Evolutionary conservation across 2,329 filamentous ascomycete genomes (phyloP).

Genomic region (Lachnellula suecica): DNA sequence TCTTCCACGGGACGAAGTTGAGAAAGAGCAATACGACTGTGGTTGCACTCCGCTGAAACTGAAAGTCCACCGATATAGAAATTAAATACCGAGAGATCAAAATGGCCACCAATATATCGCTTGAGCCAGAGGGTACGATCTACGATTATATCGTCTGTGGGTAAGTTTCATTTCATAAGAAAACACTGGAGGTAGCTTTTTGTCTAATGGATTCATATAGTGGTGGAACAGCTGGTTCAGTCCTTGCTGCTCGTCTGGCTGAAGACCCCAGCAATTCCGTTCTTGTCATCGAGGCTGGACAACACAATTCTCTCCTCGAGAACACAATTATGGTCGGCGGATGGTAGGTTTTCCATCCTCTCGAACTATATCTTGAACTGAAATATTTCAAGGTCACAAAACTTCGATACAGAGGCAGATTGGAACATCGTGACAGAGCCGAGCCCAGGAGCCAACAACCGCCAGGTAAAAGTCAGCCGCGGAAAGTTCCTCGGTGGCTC

Average conservation of each 20-base stretch:
- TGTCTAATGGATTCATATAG: constrained; percentile 21
- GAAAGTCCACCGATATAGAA: not conserved
- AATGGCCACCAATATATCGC: constrained; percentile 12
- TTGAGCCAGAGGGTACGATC: constrained; percentile 13
- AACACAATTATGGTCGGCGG: constrained; percentile 52
- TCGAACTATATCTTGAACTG: not conserved
- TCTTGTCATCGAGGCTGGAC: constrained; percentile 49
- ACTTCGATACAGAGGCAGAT: constrained; percentile 48
- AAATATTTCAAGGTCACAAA: constrained; percentile 37
- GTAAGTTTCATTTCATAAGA: constrained; percentile 10
- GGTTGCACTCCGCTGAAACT: no score
- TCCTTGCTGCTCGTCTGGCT: constrained; percentile 52
- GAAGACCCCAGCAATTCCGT: constrained; percentile 47
- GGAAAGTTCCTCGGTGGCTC: constrained; percentile 50
- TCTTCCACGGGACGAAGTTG: no score
- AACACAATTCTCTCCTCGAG: constrained; percentile 43
- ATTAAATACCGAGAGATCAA: not conserved
- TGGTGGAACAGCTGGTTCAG: constrained; percentile 47
- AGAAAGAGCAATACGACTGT: no score
- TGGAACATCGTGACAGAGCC: constrained; percentile 49
- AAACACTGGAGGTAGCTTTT: no score
- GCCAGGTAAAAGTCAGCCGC: constrained; percentile 47
- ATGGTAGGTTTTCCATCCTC: constrained; percentile 27
- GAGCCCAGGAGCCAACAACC: constrained; percentile 38
- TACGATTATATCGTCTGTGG: constrained; percentile 31